Conservation (phyloP, 164 flowering plant species). For the Platanus orientalis region DNA sequence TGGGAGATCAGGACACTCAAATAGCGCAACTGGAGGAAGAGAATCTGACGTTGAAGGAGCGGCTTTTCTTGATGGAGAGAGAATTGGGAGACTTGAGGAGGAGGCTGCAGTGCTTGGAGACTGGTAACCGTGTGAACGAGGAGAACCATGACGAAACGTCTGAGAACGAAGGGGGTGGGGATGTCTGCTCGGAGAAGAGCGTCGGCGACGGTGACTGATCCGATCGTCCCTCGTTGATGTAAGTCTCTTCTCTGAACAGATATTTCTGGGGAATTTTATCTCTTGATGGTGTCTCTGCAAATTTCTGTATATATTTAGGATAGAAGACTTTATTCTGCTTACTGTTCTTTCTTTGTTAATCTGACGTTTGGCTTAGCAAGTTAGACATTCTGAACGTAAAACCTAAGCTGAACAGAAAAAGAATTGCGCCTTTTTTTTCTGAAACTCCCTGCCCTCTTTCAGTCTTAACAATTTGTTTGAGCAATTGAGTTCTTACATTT, state of each 20-base stretch:
- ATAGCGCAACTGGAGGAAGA: constrained; percentile 92
- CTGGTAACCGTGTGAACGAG: constrained; percentile 29
- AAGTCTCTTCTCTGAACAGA: constrained; percentile 29
- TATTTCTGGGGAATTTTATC: background rate
- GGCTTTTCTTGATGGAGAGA: constrained; percentile 84
- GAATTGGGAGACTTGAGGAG: constrained; percentile 73
- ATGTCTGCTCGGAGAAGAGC: constrained; percentile 32
- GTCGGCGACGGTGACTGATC: constrained; percentile 34
- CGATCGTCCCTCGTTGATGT: constrained; percentile 19
- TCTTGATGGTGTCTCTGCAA: constrained; percentile 9
- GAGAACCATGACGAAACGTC: constrained; percentile 48
- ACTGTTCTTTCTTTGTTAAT: background rate
- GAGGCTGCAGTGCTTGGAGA: constrained; percentile 72
- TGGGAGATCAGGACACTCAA: constrained; percentile 88
- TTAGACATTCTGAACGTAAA: background rate
- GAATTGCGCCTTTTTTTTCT: too few species aligned
- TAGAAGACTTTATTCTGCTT: background rate
- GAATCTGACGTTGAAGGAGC: constrained; percentile 80
- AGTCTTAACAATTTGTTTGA: too few species aligned
- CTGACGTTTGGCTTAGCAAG: background rate
- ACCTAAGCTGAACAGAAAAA: background rate
- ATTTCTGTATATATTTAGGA: constrained; percentile 9
- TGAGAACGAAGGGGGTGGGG: constrained; percentile 33
- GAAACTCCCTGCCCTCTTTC: too few species aligned
- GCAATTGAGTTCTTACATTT: too few species aligned